A percentile compares a stretch with the other conserved stretches of the same genome.
Evolutionary conservation across 257 asterid genomes (phyloP).

Genomic region (Solanum peruvianum): DNA sequence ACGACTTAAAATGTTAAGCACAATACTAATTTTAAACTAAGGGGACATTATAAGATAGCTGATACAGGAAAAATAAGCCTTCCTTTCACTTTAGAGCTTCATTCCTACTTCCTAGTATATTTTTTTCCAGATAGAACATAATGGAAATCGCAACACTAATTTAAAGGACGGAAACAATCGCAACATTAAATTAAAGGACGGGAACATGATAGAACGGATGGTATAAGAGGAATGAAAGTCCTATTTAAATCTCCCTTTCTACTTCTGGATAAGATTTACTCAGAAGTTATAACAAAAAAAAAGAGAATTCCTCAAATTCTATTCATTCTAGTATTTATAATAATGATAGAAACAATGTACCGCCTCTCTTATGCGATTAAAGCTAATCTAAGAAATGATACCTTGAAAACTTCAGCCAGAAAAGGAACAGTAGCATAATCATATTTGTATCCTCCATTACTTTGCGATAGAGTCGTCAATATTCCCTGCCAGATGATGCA

Average conservation of each 20-base stretch:
- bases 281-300: neutral
- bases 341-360: neutral
- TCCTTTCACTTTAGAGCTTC: neutral
- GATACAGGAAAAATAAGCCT: neutral
- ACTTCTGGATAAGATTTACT: neutral
- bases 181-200: neutral
- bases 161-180: neutral
- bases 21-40: neutral
- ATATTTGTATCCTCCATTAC: slow-evolving; percentile 72
- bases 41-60: neutral
- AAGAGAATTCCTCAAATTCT: neutral
- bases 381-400: slow-evolving; percentile 3
- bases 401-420: slow-evolving; percentile 97
- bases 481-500: slow-evolving; percentile 51
- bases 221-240: neutral
- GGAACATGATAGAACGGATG: neutral
- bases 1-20: neutral
- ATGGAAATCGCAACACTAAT: neutral
- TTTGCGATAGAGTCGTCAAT: slow-evolving; percentile 86
- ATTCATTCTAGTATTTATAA: neutral
- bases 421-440: slow-evolving; percentile 97
- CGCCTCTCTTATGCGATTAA: neutral
- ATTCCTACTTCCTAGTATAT: neutral
- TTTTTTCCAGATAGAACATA: neutral
- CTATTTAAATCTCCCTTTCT: neutral